Evolutionary conservation across 192 early-diverging fungal genomes (phyloP), one percentile per base, ranked within the genome.

Genomic region (Coemansia sp.): DNA sequence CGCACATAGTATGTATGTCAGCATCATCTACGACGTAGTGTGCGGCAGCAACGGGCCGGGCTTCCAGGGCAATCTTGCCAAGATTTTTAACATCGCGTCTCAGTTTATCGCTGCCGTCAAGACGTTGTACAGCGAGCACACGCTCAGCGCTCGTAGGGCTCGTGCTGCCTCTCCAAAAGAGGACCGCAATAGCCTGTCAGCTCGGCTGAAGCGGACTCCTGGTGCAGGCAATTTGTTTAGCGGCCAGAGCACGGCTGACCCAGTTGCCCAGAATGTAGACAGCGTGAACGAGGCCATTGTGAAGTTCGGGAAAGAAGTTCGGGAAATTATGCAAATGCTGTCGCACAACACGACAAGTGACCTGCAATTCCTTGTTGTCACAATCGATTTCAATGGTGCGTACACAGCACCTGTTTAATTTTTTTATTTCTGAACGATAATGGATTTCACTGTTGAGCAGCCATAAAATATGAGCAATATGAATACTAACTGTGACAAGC

Each of bases 361-460:
- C 52, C 71, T 93, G 24, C 73, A 87, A 53, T 88, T 86, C 54
- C 76, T 94, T 49, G 85, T 83, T 22, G 86, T 90, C 38, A 81
- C 90, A 1, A 71, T 96, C 44, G 86, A 96, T 61, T 96, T 92
- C 62, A 96, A 96, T 64, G 84, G 84, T 43, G 77, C 77, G 25
- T 92, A 91, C 51, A 54, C 61, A 0, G 21, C 18, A n/a, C 11
- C 27, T 25, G 16, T 21, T 27, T 42, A 16, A 25, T 31, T 22
- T 22, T n/a, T n/a, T n/a, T n/a, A n/a, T n/a, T n/a, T n/a, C n/a
- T n/a, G n/a, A n/a, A n/a, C n/a, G n/a, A n/a, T n/a, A n/a, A n/a
- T n/a, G n/a, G n/a, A n/a, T n/a, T n/a, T n/a, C n/a, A n/a, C n/a
- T n/a, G n/a, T n/a, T n/a, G n/a, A n/a, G n/a, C n/a, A n/a, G n/a